Evolutionary conservation across 1,284 basidiomycete genomes (phyloP).

Genomic region (Puccinia hordei): DNA sequence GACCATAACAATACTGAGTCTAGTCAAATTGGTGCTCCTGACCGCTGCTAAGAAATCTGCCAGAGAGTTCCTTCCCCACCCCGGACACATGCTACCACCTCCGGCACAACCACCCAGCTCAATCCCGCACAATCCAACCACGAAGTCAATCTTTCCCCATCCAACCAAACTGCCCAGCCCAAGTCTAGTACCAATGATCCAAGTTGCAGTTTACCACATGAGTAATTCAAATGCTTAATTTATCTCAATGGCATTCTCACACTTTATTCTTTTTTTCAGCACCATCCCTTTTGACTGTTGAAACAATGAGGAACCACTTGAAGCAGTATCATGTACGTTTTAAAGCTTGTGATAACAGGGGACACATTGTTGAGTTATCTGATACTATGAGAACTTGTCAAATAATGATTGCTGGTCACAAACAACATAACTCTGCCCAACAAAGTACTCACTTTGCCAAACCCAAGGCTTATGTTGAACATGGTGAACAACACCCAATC

Average conservation of each 20-base stretch:
- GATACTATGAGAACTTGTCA: conserved; percentile 15
- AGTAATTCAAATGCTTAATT: neutral
- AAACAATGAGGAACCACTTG: neutral
- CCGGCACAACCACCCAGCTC: no score
- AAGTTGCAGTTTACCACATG: neutral
- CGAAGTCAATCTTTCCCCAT: no score
- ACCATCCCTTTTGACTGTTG: conserved; percentile 15
- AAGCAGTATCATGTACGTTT: neutral
- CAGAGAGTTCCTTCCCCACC: no score
- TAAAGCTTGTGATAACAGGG: conserved; percentile 9
- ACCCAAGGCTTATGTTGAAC: neutral
- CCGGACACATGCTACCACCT: no score
- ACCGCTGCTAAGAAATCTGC: no score
- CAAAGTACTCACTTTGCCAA: neutral
- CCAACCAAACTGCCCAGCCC: no score
- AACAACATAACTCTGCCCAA: neutral
- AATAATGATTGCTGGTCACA: neutral
- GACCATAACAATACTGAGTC: no score
- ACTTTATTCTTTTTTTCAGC: neutral
- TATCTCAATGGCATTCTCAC: neutral
- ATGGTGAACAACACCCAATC: neutral
- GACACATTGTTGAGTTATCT: conserved; percentile 4
- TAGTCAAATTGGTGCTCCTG: no score
- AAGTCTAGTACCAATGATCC: no score
- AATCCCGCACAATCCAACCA: no score